These are phyloP conservation scores for Kuraishia molischiana DNA, from an alignment of 805 yeast species.

Conservation along the genomic window DNA sequence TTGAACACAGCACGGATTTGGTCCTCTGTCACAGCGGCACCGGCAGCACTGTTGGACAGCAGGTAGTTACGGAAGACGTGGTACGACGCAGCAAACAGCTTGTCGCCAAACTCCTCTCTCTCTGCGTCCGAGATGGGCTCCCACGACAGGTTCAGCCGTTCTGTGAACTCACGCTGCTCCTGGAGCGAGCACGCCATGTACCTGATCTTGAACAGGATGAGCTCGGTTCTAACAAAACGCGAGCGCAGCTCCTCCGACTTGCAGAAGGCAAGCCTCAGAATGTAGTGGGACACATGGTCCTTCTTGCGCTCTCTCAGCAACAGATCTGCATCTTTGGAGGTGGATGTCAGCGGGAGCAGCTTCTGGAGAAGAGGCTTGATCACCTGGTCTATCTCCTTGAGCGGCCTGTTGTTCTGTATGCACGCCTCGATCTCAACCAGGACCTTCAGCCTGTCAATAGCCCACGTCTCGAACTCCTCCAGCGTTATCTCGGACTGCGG, in stretches of 20 bases:
- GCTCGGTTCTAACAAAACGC: conserved; percentile 72
- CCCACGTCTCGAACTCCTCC: conserved; percentile 93
- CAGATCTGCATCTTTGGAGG: conserved; percentile 27
- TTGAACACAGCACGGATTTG: conserved; percentile 40
- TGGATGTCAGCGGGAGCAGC: conserved; percentile 51
- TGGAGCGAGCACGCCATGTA: conserved; percentile 48
- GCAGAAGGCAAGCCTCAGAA: conserved; percentile 82
- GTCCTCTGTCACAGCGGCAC: conserved; percentile 31
- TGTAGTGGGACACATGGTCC: conserved; percentile 89
- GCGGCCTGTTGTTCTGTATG: conserved; percentile 48
- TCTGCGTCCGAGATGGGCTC: conserved; percentile 58
- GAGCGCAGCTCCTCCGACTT: conserved; percentile 74
- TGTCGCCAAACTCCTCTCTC: conserved; percentile 33
- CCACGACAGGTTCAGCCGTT: conserved; percentile 60
- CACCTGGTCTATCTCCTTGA: conserved; percentile 54
- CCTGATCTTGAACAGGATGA: conserved; percentile 63
- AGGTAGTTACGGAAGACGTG: conserved; percentile 27
- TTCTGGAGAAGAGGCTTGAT: conserved; percentile 59
- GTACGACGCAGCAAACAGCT: conserved; percentile 48
- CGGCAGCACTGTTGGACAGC: conserved; percentile 16
- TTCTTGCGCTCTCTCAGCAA: conserved; percentile 58
- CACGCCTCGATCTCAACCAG: conserved; percentile 79
- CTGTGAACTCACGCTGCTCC: conserved; percentile 69
- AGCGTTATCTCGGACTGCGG: conserved; percentile 82
- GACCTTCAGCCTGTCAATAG: conserved; percentile 79